These are phyloP conservation scores for Sicyos edulis DNA, from an alignment of 306 rosid genomes.

Conservation along the genomic window DNA sequence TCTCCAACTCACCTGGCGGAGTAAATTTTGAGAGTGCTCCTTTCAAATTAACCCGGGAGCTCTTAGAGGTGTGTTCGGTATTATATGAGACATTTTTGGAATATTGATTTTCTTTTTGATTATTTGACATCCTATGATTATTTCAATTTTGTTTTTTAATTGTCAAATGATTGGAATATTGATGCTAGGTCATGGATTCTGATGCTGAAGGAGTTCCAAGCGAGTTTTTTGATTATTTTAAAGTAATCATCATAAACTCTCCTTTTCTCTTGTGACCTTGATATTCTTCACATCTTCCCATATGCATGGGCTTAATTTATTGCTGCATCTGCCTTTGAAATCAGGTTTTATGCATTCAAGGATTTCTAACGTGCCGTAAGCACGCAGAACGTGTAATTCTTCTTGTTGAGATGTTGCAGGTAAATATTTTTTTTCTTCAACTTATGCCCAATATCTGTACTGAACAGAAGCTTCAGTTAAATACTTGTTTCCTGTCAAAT, in stretches of 20 bases:
- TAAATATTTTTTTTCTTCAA: conserved; percentile 27
- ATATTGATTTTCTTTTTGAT: neutral
- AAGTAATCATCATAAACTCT: conserved; percentile 40
- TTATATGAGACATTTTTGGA: conserved; percentile 14
- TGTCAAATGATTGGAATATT: conserved; percentile 21
- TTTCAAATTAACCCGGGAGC: conserved; percentile 91
- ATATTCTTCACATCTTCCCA: conserved; percentile 12
- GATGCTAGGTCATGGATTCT: conserved; percentile 93
- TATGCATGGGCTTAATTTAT: conserved; percentile 24
- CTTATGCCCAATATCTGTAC: neutral
- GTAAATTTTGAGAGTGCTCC: conserved; percentile 99
- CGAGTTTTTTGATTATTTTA: conserved; percentile 97
- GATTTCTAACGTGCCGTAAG: conserved; percentile 99
- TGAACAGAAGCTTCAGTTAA: neutral
- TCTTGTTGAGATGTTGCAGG: conserved; percentile 99
- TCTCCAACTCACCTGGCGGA: conserved; percentile 97
- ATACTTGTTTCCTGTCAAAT: neutral
- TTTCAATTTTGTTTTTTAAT: neutral
- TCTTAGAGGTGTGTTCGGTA: conserved; percentile 66
- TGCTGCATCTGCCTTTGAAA: conserved; percentile 25
- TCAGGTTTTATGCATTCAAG: conserved; percentile 99
- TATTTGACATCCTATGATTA: neutral
- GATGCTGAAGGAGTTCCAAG: conserved; percentile 99
- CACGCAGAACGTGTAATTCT: conserved; percentile 98
- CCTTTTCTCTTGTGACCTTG: conserved; percentile 10